A percentile compares a stretch with the other conserved stretches of the same genome.
Conservation (phyloP, 2,329 filamentous ascomycete species). For the Juglanconis sp. region DNA sequence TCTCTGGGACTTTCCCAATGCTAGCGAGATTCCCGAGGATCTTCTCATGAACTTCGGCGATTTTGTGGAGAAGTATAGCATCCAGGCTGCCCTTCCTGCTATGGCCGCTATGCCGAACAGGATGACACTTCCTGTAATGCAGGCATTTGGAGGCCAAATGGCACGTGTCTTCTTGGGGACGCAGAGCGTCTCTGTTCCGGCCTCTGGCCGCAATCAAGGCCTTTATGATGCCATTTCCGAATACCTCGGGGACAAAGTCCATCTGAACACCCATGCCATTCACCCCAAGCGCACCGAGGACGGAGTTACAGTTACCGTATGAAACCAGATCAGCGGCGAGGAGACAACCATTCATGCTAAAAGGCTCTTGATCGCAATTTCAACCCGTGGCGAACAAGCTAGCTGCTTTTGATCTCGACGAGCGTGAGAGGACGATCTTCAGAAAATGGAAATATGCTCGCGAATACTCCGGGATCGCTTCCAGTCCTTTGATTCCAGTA, state of each 20-base stretch:
- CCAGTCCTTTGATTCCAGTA: conserved; percentile 28
- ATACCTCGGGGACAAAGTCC: conserved; percentile 33
- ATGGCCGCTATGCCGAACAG: conserved; percentile 40
- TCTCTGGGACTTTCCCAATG: conserved; percentile 40
- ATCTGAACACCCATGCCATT: conserved; percentile 34
- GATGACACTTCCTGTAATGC: conserved; percentile 45
- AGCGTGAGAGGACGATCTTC: conserved; percentile 29
- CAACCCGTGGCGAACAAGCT: conserved; percentile 31
- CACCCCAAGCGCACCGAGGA: conserved; percentile 26
- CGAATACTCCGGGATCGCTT: conserved; percentile 31
- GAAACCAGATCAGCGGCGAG: conserved; percentile 19
- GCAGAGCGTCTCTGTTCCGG: conserved; percentile 29
- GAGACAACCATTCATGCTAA: conserved; percentile 30
- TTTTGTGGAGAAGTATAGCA: conserved; percentile 45
- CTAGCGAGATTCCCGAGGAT: conserved; percentile 41
- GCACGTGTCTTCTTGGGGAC: conserved; percentile 29
- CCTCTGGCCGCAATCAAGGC: conserved; percentile 35
- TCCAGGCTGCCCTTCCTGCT: conserved; percentile 38
- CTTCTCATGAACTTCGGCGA: conserved; percentile 45
- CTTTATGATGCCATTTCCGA: conserved; percentile 36
- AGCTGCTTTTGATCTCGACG: conserved; percentile 30
- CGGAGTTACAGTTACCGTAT: conserved; percentile 30
- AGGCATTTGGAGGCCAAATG: conserved; percentile 36
- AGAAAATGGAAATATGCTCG: conserved; percentile 29
- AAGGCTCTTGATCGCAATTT: conserved; percentile 33